Conservation (phyloP, 78 protist genomes). For the Polysphondylium violaceum region DNA sequence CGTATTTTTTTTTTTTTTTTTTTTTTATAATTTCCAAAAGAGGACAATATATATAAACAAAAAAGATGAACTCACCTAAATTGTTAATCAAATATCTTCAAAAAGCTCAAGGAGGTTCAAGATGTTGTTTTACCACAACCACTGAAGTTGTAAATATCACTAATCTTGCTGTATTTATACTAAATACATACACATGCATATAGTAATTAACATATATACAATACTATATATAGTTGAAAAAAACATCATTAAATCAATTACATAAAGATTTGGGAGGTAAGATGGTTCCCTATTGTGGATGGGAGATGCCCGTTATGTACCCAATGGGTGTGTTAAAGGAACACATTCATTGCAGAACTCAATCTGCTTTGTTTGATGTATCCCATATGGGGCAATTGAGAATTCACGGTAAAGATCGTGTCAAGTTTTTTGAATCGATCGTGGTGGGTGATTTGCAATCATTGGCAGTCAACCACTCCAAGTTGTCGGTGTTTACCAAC, state of each 20-base stretch:
- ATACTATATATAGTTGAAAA: conserved; percentile 27
- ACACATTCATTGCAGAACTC: conserved; percentile 86
- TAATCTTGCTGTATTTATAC: too few species aligned
- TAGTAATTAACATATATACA: too few species aligned
- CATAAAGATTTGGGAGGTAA: conserved; percentile 92
- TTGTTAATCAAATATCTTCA: neutral
- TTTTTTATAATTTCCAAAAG: too few species aligned
- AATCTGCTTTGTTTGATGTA: conserved; percentile 95
- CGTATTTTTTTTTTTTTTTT: too few species aligned
- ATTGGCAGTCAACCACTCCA: conserved; percentile 23
- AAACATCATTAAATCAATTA: conserved; percentile 90
- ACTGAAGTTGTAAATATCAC: neutral
- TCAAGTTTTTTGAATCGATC: conserved; percentile 90
- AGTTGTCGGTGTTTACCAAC: conserved; percentile 84
- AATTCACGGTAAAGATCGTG: conserved; percentile 91
- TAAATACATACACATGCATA: too few species aligned
- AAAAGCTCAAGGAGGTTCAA: neutral
- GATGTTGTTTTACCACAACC: neutral
- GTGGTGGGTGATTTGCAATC: conserved; percentile 83
- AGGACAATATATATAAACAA: too few species aligned
- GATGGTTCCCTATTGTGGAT: conserved; percentile 96
- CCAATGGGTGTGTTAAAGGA: conserved; percentile 75
- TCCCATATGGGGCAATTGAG: conserved; percentile 97
- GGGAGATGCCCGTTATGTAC: conserved; percentile 94
- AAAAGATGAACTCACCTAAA: too few species aligned